Base-by-base conservation (phyloP, 2,329 filamentous ascomycete species). In the Fusarium staphyleae region DNA sequence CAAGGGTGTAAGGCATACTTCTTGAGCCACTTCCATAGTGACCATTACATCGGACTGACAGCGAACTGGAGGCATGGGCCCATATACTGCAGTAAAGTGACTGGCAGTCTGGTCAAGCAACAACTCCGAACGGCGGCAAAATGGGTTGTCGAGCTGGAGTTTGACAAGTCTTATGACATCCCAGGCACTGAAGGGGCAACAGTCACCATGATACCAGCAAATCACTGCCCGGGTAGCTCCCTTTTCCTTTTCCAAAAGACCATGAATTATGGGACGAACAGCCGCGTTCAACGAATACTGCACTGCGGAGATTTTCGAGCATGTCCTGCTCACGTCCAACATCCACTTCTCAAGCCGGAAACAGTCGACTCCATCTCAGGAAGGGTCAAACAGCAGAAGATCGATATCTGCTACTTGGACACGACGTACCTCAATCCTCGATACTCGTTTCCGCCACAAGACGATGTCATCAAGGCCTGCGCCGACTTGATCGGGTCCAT, bases 261-360 rank as follows among this genome's bases (percentile, higher is more conserved):
- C 0, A 75, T 88, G 11, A 84, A 84, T 2, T 86, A 83, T 62
- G 83, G 86, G 1, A 74, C 79, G 12, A 85, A 78, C 35, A 74
- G 81, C 3, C 86, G 83, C 43, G 72, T 83, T 3, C 92, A 96
- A 63, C 85, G 95, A 3, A 88, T 99, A 33, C 77, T 99, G 7
- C 95, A 99, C 69, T 99, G 95, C 69, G 95, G 95, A 39, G 95
- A 99, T 70, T 99, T 99, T 68, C 83, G 95, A 57, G 95, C 95
- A 10, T 97, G 92, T 70, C 87, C 88, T 39, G 87, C 86, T 18
- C 95, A 99, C 67, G 78, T 97, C 6, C 79, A 83, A 33, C 95
- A 99, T 74, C 89, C 91, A 1, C 80, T 95, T 0, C 78, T 99
- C 3, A 86, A 86, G 60, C 91, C 95, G 0, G 86, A 96, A 18